Conservation (phyloP, 2,329 filamentous ascomycete genomes). For the Colletotrichum musicola region DNA sequence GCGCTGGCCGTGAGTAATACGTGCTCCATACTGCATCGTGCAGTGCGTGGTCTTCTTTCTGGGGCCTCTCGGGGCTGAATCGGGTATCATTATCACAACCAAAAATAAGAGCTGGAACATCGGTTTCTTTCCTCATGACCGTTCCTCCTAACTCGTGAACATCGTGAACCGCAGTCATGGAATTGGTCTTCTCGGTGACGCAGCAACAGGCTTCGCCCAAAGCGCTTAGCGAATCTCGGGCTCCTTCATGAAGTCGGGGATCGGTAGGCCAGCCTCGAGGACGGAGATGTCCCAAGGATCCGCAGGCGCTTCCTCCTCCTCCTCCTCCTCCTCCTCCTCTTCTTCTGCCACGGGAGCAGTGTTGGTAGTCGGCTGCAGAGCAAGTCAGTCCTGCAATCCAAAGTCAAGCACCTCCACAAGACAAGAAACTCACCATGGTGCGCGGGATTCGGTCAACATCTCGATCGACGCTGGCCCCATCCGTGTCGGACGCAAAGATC, state of each 20-base stretch:
- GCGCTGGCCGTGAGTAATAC: background rate
- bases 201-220: background rate
- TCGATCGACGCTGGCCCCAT: conserved; percentile 53
- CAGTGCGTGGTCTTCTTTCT: conserved; percentile 1
- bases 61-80: conserved; percentile 7
- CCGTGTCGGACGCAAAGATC: conserved; percentile 75
- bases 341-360: conserved; percentile 20
- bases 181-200: background rate
- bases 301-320: conserved; percentile 19
- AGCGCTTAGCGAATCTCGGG: conserved; percentile 54
- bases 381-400: conserved; percentile 27
- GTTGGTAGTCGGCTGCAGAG: conserved; percentile 10
- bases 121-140: background rate
- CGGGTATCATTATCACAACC: conserved; percentile 36
- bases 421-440: background rate
- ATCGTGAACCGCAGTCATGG: background rate
- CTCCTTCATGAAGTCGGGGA: conserved; percentile 59
- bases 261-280: conserved; percentile 50
- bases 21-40: background rate
- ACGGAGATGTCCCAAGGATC: conserved; percentile 44
- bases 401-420: background rate
- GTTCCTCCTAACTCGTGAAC: background rate
- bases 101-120: conserved; percentile 27
- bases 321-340: background rate
- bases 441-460: conserved; percentile 45